These are phyloP conservation scores for Fusarium sulawesiense DNA, from an alignment of 2,329 filamentous ascomycete species.

Conservation along the genomic window DNA sequence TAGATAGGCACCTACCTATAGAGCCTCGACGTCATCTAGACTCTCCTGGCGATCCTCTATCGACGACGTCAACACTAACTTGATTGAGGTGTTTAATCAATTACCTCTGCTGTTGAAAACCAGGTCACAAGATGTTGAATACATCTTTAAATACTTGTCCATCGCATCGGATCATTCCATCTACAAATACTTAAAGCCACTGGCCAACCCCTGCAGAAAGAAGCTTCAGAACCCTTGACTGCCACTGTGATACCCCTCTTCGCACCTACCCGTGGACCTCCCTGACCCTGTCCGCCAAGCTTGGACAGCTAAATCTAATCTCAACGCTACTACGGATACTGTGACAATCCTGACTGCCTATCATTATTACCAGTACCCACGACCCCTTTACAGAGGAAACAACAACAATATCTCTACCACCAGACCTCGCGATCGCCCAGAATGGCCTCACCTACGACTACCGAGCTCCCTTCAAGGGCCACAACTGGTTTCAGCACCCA, in stretches of 20 bases:
- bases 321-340: slow-evolving; percentile 17
- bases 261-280: slow-evolving; percentile 29
- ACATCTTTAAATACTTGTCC: background rate
- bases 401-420: background rate
- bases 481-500: slow-evolving; percentile 58
- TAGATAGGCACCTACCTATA: background rate
- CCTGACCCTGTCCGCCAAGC: slow-evolving; percentile 38
- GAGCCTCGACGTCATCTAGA: slow-evolving; percentile 31
- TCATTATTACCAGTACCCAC: background rate
- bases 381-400: slow-evolving; percentile 2
- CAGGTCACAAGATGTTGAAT: background rate
- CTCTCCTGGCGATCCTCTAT: slow-evolving; percentile 34
- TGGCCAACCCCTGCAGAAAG: slow-evolving; percentile 10
- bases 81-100: slow-evolving; percentile 14
- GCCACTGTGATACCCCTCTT: slow-evolving; percentile 31
- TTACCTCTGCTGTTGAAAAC: background rate
- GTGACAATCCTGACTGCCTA: slow-evolving; percentile 13
- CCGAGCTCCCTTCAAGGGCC: slow-evolving; percentile 59
- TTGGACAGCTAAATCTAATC: slow-evolving; percentile 28
- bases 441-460: slow-evolving; percentile 50
- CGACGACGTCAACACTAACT: slow-evolving; percentile 36
- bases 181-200: background rate
- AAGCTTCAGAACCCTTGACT: slow-evolving; percentile 40
- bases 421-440: slow-evolving; percentile 6
- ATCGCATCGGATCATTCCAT: background rate